These are phyloP conservation scores for Thermothielavioides terrestris DNA, from an alignment of 495 filamentous ascomycete species.

Conservation along the genomic window DNA sequence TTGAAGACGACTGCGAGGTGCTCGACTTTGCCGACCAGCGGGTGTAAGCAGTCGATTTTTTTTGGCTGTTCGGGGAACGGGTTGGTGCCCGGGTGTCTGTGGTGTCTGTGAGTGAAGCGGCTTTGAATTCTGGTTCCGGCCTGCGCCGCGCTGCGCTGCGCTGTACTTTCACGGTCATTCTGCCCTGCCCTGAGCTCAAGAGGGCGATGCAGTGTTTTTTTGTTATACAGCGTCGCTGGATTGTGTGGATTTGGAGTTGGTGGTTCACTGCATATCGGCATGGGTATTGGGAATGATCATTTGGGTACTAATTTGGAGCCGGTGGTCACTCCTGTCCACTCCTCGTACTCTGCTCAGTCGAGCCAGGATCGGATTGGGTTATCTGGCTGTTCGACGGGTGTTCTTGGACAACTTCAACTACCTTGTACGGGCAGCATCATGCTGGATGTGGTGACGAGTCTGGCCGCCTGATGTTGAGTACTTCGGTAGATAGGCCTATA, in stretches of 20 bases:
- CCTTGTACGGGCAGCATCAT: neutral
- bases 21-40: conserved; percentile 83
- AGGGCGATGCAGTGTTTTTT: no score
- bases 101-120: no score
- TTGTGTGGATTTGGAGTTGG: no score
- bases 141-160: no score
- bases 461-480: neutral
- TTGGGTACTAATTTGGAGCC: no score
- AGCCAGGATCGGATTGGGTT: neutral
- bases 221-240: no score
- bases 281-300: no score
- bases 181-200: no score
- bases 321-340: neutral
- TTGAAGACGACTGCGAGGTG: conserved; percentile 90
- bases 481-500: neutral
- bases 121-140: neutral
- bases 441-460: neutral
- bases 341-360: neutral
- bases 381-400: neutral
- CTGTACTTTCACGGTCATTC: no score
- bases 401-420: neutral
- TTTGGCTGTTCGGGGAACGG: no score
- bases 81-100: no score
- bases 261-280: no score
- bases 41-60: conserved; percentile 50